These are phyloP conservation scores for Oenanthe sinensis DNA, from an alignment of 129 eudicot species.

Conservation along the genomic window DNA sequence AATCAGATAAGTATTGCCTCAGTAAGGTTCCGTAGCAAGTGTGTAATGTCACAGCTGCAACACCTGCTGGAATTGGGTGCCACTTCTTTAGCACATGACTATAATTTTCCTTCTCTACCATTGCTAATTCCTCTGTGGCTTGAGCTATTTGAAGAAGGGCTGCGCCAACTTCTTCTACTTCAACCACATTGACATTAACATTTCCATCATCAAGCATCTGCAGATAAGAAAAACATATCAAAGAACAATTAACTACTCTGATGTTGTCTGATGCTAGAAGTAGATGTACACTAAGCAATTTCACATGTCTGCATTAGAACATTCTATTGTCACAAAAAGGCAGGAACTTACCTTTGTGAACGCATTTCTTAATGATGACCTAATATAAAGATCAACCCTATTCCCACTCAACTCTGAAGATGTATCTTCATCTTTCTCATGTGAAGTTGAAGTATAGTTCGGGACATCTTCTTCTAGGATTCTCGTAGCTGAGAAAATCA, in stretches of 20 bases:
- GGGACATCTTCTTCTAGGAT: conserved; percentile 57
- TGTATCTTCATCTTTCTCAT: conserved; percentile 23
- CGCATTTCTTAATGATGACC: conserved; percentile 63
- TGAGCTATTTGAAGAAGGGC: conserved; percentile 49
- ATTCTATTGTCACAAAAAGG: not conserved
- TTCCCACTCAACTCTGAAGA: conserved; percentile 40
- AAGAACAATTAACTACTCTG: not conserved
- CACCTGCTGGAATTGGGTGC: conserved; percentile 92
- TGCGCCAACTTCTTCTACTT: conserved; percentile 43
- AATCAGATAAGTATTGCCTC: conserved; percentile 61
- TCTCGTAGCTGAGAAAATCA: conserved; percentile 47
- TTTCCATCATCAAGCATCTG: conserved; percentile 53
- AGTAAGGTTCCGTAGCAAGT: conserved; percentile 60
- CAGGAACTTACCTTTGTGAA: conserved; percentile 48
- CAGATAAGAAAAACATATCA: not conserved
- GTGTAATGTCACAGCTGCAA: conserved; percentile 81
- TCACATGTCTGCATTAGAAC: not conserved
- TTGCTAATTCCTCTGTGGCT: conserved; percentile 63
- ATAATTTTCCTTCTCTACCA: conserved; percentile 53
- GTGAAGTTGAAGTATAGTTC: conserved; percentile 15
- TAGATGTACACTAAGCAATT: not conserved
- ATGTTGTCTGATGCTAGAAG: not conserved
- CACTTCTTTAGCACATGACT: conserved; percentile 58
- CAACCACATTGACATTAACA: conserved; percentile 21
- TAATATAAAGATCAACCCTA: conserved; percentile 61